phyloP scores from a whole-genome alignment of 805 yeast species.

The Hanseniaspora mollemarum region DNA sequence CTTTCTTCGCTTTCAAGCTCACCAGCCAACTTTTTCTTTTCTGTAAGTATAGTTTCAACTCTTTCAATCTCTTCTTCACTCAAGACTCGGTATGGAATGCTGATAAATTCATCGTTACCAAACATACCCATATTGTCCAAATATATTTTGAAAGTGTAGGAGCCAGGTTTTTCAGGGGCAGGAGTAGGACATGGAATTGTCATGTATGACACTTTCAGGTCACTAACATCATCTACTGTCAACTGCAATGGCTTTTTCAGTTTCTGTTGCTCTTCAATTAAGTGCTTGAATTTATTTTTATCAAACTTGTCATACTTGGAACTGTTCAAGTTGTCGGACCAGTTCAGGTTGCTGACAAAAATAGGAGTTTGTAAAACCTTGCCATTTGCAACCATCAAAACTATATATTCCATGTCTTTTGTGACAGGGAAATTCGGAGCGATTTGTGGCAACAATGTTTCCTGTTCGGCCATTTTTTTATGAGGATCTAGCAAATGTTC shows the following conservation, averaged over 20 bases:
- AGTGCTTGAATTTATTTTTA: conserved; percentile 24
- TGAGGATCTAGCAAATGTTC: conserved; percentile 65
- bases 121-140: conserved; percentile 36
- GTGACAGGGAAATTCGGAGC: conserved; percentile 68
- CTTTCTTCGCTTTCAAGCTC: conserved; percentile 39
- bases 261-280: conserved; percentile 16
- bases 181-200: conserved; percentile 13
- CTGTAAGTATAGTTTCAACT: conserved; percentile 11
- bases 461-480: conserved; percentile 48
- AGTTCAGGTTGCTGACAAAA: conserved; percentile 23
- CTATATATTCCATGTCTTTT: conserved; percentile 48
- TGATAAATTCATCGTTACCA: conserved; percentile 45
- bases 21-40: conserved; percentile 26
- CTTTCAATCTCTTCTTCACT: conserved; percentile 19
- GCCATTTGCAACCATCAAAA: conserved; percentile 56
- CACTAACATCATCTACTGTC: conserved; percentile 1
- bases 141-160: conserved; percentile 7
- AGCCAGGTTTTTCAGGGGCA: conserved; percentile 12
- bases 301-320: conserved; percentile 16
- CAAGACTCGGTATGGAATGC: conserved; percentile 42
- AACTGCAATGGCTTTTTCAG: neutral
- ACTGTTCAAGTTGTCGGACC: conserved; percentile 23
- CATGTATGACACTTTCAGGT: conserved; percentile 6
- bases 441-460: conserved; percentile 51
- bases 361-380: conserved; percentile 61